Conservation (phyloP, 2,329 filamentous ascomycete species). For the Verticillium nubilum region DNA sequence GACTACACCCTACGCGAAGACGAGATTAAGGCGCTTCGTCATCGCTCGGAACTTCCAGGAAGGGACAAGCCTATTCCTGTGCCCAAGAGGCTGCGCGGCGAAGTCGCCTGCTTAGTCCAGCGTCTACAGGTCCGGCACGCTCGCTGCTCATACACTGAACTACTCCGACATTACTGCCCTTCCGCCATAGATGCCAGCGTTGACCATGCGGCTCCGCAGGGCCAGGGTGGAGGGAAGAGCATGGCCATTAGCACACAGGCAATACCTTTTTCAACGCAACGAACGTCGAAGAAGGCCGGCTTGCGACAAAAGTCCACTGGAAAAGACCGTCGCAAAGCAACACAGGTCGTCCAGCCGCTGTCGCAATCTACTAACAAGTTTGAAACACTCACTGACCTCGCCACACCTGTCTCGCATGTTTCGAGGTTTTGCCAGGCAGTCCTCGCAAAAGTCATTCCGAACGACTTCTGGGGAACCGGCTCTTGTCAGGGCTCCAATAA, state of each 20-base stretch:
- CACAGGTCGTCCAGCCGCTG: background rate
- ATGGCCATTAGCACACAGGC: slow-evolving; percentile 12
- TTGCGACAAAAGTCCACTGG: background rate
- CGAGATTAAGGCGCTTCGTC: slow-evolving; percentile 56
- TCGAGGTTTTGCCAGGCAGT: slow-evolving; percentile 84
- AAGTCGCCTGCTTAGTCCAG: slow-evolving; percentile 51
- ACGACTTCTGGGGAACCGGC: slow-evolving; percentile 65
- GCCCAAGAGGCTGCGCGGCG: slow-evolving; percentile 66
- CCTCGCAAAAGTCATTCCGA: slow-evolving; percentile 66
- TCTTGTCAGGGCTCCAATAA: slow-evolving; percentile 54
- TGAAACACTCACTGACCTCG: slow-evolving; percentile 56
- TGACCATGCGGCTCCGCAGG: background rate
- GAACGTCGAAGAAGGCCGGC: background rate
- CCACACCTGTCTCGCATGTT: slow-evolving; percentile 62
- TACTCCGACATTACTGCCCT: slow-evolving; percentile 80
- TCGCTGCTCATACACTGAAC: slow-evolving; percentile 71
- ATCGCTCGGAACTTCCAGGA: slow-evolving; percentile 12
- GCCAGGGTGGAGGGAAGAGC: slow-evolving; percentile 7
- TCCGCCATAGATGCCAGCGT: slow-evolving; percentile 18
- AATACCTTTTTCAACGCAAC: slow-evolving; percentile 4
- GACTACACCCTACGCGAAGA: slow-evolving; percentile 83
- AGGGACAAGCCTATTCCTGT: slow-evolving; percentile 26
- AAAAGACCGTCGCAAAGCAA: background rate
- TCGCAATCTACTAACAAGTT: slow-evolving; percentile 30
- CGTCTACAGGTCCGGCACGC: slow-evolving; percentile 66